Conservation (phyloP, 345 rosid genomes). For the Brassica juncea region DNA sequence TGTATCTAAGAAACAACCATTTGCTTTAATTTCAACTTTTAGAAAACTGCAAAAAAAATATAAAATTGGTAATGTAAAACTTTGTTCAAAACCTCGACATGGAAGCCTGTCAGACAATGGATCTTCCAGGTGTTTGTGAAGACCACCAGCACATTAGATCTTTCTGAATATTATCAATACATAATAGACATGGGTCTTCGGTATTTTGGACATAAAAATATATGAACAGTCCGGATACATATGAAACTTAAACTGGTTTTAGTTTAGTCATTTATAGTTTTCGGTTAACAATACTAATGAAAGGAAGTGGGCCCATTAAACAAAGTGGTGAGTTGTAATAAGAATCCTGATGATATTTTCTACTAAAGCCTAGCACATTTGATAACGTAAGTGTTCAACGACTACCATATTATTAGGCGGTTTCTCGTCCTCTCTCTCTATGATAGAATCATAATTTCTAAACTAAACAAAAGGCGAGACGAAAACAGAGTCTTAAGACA, state of each 20-base stretch:
- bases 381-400: constrained; percentile 11
- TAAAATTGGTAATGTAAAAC: not conserved
- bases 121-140: not conserved
- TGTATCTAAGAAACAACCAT: not conserved
- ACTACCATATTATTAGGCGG: constrained; percentile 9
- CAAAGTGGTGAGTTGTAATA: not conserved
- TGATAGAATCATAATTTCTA: not conserved
- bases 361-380: constrained; percentile 9
- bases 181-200: not conserved
- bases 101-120: not conserved
- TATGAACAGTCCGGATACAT: not conserved
- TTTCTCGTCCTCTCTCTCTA: constrained; percentile 1
- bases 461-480: not conserved
- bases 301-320: not conserved
- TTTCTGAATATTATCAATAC: not conserved
- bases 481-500: constrained; percentile 26
- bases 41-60: not conserved
- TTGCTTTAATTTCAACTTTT: not conserved
- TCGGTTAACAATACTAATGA: not conserved
- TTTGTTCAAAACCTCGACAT: not conserved
- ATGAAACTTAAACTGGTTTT: not conserved
- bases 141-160: not conserved
- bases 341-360: constrained; percentile 1
- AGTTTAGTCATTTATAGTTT: not conserved
- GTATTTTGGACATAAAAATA: not conserved